A percentile compares a stretch with the other conserved stretches of the same genome.
These are phyloP conservation scores for Haberlea rhodopensis DNA, from an alignment of 257 asterid genomes.

Conservation along the genomic window DNA sequence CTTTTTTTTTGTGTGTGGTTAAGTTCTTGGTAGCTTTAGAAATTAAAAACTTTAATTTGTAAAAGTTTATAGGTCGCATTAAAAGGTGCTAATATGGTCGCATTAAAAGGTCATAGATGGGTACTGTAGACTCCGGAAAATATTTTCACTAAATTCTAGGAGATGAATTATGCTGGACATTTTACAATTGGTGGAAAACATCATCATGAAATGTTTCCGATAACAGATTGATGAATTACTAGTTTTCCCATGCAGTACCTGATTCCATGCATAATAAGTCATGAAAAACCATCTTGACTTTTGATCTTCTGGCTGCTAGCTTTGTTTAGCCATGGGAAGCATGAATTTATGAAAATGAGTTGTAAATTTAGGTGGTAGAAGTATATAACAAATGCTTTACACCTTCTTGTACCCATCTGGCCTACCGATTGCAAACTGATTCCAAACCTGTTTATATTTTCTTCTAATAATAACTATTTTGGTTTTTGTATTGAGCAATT, in stretches of 20 bases:
- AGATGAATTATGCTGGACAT: not conserved
- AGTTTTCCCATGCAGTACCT: not conserved
- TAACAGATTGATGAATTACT: not conserved
- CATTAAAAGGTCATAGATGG: not conserved
- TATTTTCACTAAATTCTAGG: not conserved
- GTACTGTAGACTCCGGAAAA: not conserved
- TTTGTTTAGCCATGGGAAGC: not conserved
- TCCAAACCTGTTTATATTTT: not conserved
- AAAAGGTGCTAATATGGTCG: not conserved
- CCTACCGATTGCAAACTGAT: not conserved
- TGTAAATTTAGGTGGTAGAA: not conserved
- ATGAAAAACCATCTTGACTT: not conserved
- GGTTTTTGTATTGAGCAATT: not conserved
- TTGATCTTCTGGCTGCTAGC: not conserved
- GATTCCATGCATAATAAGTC: not conserved
- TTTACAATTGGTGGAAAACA: slow-evolving; percentile 5
- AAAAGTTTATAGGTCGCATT: no score
- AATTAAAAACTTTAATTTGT: not conserved
- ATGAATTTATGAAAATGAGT: not conserved
- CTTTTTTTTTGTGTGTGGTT: not conserved
- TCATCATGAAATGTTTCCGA: not conserved
- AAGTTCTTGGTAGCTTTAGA: not conserved
- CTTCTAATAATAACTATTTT: no score
- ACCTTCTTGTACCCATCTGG: not conserved
- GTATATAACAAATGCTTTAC: not conserved